A percentile compares a stretch with the other conserved stretches of the same genome.
These are phyloP conservation scores for Cyphellophora attinorum DNA, from an alignment of 2,329 filamentous ascomycete species.

Conservation along the genomic window DNA sequence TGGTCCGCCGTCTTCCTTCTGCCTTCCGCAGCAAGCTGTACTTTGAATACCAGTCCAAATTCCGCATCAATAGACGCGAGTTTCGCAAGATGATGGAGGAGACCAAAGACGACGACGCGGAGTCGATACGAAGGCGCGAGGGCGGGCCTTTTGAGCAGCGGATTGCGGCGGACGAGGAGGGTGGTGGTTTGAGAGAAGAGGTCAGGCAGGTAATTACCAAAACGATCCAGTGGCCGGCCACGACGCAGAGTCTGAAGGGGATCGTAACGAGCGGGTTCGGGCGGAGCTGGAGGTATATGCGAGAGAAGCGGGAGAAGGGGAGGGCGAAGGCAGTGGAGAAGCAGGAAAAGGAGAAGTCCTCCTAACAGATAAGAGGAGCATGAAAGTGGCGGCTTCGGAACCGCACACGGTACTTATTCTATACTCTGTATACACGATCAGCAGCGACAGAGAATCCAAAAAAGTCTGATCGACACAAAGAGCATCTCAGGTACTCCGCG, in stretches of 20 bases:
- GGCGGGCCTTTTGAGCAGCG: slow-evolving; percentile 79
- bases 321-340: slow-evolving; percentile 16
- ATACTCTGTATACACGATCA: too few relatives aligned
- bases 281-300: slow-evolving; percentile 64
- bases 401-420: too few relatives aligned
- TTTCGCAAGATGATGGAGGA: slow-evolving; percentile 77
- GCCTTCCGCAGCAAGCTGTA: slow-evolving; percentile 83
- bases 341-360: slow-evolving; percentile 5
- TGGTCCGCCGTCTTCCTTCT: slow-evolving; percentile 84
- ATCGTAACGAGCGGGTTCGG: slow-evolving; percentile 65
- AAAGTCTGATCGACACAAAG: too few relatives aligned
- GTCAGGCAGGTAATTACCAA: slow-evolving; percentile 70
- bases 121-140: slow-evolving; percentile 60
- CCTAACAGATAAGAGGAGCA: slow-evolving; percentile 3
- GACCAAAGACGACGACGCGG: slow-evolving; percentile 56
- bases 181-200: slow-evolving; percentile 54
- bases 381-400: background rate
- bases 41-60: slow-evolving; percentile 89
- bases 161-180: slow-evolving; percentile 61
- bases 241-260: slow-evolving; percentile 77
- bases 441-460: too few relatives aligned
- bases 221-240: slow-evolving; percentile 88
- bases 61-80: slow-evolving; percentile 70
- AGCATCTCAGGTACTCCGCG: too few relatives aligned
- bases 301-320: slow-evolving; percentile 60